Evolutionary conservation across 1,284 basidiomycete species (phyloP).

Genomic region (Fomitopsis palustris): DNA sequence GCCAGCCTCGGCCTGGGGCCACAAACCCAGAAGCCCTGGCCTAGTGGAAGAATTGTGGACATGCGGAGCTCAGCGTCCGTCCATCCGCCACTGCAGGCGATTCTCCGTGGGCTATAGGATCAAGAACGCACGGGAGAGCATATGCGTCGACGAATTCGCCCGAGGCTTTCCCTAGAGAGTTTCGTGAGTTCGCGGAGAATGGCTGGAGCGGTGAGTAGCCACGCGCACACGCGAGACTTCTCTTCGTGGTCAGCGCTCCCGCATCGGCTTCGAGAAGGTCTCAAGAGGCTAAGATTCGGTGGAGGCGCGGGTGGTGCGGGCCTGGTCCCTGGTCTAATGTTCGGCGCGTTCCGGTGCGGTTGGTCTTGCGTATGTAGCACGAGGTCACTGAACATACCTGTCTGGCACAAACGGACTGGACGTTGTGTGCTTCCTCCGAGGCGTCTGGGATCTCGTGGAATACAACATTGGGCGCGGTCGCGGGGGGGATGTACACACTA

Average conservation of each 20-base stretch:
- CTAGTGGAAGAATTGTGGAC: neutral
- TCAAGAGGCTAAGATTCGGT: neutral
- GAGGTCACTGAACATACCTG: too few relatives aligned
- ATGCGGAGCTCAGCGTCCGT: neutral
- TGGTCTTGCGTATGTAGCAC: too few relatives aligned
- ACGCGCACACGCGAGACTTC: neutral
- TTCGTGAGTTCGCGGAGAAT: neutral
- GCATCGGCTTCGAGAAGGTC: neutral
- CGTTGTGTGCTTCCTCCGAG: too few relatives aligned
- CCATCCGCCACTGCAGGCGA: neutral
- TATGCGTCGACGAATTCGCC: neutral
- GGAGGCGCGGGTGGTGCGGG: neutral
- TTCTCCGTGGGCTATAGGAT: neutral
- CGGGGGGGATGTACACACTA: neutral
- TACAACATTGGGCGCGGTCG: too few relatives aligned
- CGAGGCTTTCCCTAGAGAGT: neutral
- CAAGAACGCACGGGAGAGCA: neutral
- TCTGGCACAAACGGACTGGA: too few relatives aligned
- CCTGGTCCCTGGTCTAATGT: neutral
- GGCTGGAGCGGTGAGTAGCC: neutral
- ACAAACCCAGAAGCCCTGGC: too few relatives aligned
- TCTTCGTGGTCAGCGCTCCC: neutral
- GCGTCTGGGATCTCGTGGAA: too few relatives aligned
- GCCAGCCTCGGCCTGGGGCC: too few relatives aligned
- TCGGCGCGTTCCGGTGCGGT: too few relatives aligned